Evolutionary conservation across 192 early-diverging fungal genomes (phyloP).

Genomic region (Coemansia furcata): DNA sequence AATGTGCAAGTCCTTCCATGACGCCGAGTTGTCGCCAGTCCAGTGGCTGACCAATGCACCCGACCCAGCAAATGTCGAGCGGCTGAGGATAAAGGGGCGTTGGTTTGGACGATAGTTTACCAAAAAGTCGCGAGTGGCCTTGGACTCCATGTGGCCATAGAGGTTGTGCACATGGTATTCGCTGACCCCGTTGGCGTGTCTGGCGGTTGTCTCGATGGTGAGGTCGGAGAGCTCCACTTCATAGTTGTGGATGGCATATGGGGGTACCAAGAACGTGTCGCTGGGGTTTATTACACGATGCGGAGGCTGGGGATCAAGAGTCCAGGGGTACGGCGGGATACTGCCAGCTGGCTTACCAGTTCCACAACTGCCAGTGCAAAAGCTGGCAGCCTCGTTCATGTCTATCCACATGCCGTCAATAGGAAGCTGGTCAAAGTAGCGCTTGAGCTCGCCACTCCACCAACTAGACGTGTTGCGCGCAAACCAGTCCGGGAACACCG

Average conservation of each 20-base stretch:
- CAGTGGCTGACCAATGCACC: conserved; percentile 46
- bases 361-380: conserved; percentile 62
- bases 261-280: conserved; percentile 44
- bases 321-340: conserved; percentile 19
- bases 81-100: conserved; percentile 62
- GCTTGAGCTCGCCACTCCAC: conserved; percentile 52
- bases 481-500: conserved; percentile 66
- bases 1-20: conserved; percentile 57
- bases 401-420: conserved; percentile 69
- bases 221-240: conserved; percentile 47
- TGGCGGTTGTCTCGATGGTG: conserved; percentile 53
- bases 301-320: background rate
- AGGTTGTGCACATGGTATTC: conserved; percentile 62
- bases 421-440: conserved; percentile 28
- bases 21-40: conserved; percentile 62
- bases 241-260: conserved; percentile 55
- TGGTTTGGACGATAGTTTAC: conserved; percentile 32
- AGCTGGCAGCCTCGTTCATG: conserved; percentile 68
- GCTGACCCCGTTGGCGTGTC: conserved; percentile 51
- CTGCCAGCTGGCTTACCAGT: conserved; percentile 18
- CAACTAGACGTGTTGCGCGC: conserved; percentile 52
- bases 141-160: conserved; percentile 63
- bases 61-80: conserved; percentile 64
- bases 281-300: conserved; percentile 35
- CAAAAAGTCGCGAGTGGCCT: conserved; percentile 49